Evolutionary conservation across 148 eudicot species (phyloP).

Genomic region (Rhododendron ferrugineum): DNA sequence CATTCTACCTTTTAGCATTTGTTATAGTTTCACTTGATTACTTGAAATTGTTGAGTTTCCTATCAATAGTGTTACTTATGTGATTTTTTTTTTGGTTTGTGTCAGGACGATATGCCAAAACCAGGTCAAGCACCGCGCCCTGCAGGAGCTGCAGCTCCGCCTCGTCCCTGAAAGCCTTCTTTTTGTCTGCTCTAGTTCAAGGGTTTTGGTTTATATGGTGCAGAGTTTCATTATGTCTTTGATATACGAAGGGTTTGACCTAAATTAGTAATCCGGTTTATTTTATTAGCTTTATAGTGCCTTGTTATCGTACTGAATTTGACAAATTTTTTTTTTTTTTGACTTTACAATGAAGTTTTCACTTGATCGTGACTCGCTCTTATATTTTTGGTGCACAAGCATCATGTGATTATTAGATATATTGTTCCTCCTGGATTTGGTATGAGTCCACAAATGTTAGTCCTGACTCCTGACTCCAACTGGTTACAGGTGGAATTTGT

Average conservation of each 20-base stretch:
- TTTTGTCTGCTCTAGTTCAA: background rate
- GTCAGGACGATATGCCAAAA: constrained; percentile 19
- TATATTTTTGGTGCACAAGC: background rate
- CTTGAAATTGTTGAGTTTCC: background rate
- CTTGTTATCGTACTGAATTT: background rate
- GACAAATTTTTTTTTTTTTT: background rate
- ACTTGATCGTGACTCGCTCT: background rate
- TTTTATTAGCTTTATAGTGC: background rate
- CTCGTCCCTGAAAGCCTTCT: constrained; percentile 19
- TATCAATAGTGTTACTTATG: background rate
- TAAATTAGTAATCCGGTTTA: background rate
- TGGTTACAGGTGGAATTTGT: background rate
- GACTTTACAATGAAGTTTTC: background rate
- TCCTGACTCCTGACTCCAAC: background rate
- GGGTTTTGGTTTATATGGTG: background rate
- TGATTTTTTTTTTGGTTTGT: background rate
- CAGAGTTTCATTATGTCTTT: background rate
- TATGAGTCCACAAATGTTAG: background rate
- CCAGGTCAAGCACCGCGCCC: constrained; percentile 21
- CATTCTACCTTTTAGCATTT: background rate
- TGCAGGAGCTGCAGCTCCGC: constrained; percentile 11
- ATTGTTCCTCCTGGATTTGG: background rate
- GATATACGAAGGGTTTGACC: constrained; percentile 2
- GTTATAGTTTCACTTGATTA: background rate
- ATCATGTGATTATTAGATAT: background rate